Evolutionary conservation across 129 eudicot species (phyloP), one percentile per base, ranked within the genome.

Genomic region (Solidago caesia): DNA sequence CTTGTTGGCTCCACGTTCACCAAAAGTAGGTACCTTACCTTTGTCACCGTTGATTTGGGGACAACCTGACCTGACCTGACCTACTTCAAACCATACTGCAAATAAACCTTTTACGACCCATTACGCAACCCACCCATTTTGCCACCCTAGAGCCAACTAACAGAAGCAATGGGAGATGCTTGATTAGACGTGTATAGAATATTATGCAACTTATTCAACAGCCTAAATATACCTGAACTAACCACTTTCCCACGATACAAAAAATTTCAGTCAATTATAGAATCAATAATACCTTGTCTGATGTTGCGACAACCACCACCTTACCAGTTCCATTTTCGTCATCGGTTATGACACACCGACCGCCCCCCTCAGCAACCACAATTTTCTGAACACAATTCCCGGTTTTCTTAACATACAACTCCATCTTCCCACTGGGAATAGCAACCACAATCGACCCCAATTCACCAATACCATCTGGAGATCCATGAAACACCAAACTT

Each of bases 401-500:
- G 0, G 85, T 82, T 75, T 75, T 91, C 83, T 87, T 95, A 68
- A 79, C 84, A 84, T 91, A 87, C 84, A 95, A 60, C 71, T 91
- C 97, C 87, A 91, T 77, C 69, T 82, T 86, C 13, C 84, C 89
- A 75, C 77, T 77, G 64, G 76, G 80, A 21, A 85, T 75, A 51
- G 79, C 87, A 68, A 81, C 80, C 67, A 95, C 86, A 60, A 79
- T 80, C 41, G 75, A 67, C 7, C 91, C 89, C 39, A 95, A 75
- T 79, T 95, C 99, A 45, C 84, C 88, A 5, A 91, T 39, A 47
- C 88, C 84, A 68, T 85, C 84, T 2, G 97, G 99, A 43, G 85
- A 85, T 7, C 81, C 75, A 78, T 77, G 73, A 72, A 95, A 91
- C 44, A 95, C 94, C 87, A 95, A 87, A 72, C 96, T 95, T 45